Base-by-base conservation (phyloP, 257 asterid species). In the Hygrophila difformis region DNA sequence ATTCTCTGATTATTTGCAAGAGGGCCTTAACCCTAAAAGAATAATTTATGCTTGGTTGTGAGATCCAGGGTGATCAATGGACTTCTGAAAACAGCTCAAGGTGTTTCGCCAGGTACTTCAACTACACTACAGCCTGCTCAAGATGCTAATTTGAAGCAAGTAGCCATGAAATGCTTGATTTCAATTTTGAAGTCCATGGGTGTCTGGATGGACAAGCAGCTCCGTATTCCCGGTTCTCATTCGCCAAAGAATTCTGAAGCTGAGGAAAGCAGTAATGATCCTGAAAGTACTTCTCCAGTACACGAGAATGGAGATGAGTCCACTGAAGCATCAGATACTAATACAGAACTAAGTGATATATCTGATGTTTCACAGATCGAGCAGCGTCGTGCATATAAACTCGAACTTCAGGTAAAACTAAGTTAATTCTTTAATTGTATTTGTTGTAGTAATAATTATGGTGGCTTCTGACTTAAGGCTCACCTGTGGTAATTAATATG, bases 331-430 rank as follows among this genome's bases (percentile, higher is more conserved):
- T 73, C 87, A 41, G 99, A 82, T 68, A 61, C 87, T 65, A 93
- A 66, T 36, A 78, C 95, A 70, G 99, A 91, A 64, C 71, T 85
- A 21, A 69, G 74, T 61, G 99, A 91, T 56, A 77, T 80, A 72
- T 86, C 93, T 55, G 99, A 91, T 64, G 89, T 66, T 68, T 68
- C 96, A 24, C 69, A 70, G 31, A 79, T 91, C 55, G 95, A 86
- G 79, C 99, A 86, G 76, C 96, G 95, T 6, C 97, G 99, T 54
- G 97, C 99, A 54, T 91, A 86, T 71, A 91, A 91, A 55, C 95
- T 86, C 61, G 99, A 91, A 62, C 94, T 91, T 73, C 99, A 91
- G 97, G 99, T 82, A 65, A 56, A 38, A 29, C 63, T 62, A 58
- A 22, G 24, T 65, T 36, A 28, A 36, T 34, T 63, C 48, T 18